Evolutionary conservation across 2,329 filamentous ascomycete species (phyloP), one percentile per base, ranked within the genome.

Genomic region (Pleoardoris graminearum): DNA sequence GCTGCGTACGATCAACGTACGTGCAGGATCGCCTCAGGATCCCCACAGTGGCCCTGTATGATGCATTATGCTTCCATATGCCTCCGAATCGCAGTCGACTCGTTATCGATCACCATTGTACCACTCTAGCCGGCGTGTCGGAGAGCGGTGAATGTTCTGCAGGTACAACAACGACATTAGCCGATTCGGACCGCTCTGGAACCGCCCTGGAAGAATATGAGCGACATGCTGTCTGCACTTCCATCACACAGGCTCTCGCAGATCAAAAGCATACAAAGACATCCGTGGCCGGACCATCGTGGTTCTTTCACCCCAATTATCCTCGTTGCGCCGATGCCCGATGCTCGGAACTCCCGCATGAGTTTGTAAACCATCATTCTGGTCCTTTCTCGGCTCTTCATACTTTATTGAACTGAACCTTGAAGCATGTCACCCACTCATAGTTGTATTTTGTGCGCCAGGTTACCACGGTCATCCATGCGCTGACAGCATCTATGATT

Each of bases 21-120:
- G 43, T 45, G 37, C 46, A 53, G 25, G 55, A 61, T 59, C 55
- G 45, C 42, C 59, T 55, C 45, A 47, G 48, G 29, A 48, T 25
- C n/a, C n/a, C n/a, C 56, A 62, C 56, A 58, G 57, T 60, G 41
- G 50, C 38, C 46, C 45, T 53, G 63, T 55, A 62, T 61, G 51
- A 52, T 50, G 49, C 48, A 21, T 21, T 25, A 37, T 21, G 33
- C 23, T 55, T 53, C 55, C 47, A 57, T 53, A 56, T 61, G 49
- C 55, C 54, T 53, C 54, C 61, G 62, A 61, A 53, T 59, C 53
- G 57, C 36, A 61, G 51, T 65, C 59, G 63, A 59, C 50, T 60
- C 59, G 55, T 47, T 54, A 44, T 53, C 54, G 51, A 55, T 38
- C 51, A 54, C 41, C 50, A 46, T 45, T 50, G 54, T 57, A 51